Base-by-base conservation (phyloP, 2,329 filamentous ascomycete genomes). In the Talaromyces sp. region DNA sequence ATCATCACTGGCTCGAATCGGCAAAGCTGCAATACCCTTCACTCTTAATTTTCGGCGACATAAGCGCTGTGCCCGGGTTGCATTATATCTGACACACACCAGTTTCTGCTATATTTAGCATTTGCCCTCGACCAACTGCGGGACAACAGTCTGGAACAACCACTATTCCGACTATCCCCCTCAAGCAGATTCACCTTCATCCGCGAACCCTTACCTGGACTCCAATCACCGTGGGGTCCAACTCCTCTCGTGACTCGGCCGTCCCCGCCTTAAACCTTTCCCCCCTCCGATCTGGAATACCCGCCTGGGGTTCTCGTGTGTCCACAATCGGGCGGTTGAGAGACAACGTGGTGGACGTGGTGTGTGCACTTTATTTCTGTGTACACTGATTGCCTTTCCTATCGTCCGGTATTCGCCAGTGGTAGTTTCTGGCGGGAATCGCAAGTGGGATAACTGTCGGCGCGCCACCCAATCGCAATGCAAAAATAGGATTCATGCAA, bases 101-200 rank as follows among this genome's bases (percentile, higher is more conserved):
- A 62, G 61, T 47, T 55, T 65, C 62, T 67, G 37, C 68, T 71
- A 71, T 68, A 69, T 66, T 71, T 71, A 71, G 68, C 62, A 69
- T 58, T 56, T 60, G 41, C 46, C 55, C 51, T 63, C 57, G 49
- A 56, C 36, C 36, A 40, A 57, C 55, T 56, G 63, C 62, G 60
- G 58, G 56, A 61, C 61, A 55, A 52, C 60, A 52, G 36, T 48
- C 57, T 62, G 55, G 60, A 61, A 56, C 52, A 60, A 58, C 52
- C 37, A 42, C 36, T 43, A 46, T 40, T 52, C 54, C 54, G 51
- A 55, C 40, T 24, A 17, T 32, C 41, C 39, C 20, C 39, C 30
- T 42, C 39, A 41, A 36, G 17, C 47, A 49, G 9, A 27, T 27
- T 37, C 48, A 27, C 24, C 29, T 49, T 35, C 17, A 35, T 36